Evolutionary conservation across 106 monocot genomes (phyloP).

Genomic region (Acanthochlamys bracteata): DNA sequence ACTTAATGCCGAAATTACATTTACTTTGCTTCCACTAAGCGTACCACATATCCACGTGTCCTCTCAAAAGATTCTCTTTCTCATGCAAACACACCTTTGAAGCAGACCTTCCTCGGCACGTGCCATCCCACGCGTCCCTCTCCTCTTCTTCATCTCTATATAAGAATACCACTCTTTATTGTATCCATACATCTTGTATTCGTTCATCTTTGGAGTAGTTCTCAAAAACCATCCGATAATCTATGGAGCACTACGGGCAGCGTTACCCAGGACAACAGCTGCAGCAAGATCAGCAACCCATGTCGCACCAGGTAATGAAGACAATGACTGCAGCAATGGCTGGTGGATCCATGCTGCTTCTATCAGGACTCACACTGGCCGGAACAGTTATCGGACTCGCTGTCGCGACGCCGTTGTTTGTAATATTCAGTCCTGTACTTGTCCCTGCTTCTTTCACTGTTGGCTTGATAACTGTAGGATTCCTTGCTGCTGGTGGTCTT

Average conservation of each 20-base stretch:
- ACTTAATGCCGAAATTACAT: too few species aligned
- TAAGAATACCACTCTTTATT: too few species aligned
- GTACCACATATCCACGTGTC: not conserved
- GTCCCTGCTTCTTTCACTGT: constrained; percentile 7
- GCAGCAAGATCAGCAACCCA: constrained; percentile 1
- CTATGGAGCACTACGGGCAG: not conserved
- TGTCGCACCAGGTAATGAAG: not conserved
- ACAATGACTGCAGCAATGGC: constrained; percentile 5
- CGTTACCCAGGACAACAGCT: not conserved
- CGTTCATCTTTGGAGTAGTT: too few species aligned
- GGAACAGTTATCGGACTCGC: constrained; percentile 8
- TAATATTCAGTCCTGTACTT: constrained; percentile 17
- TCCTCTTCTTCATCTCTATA: not conserved
- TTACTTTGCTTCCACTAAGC: too few species aligned
- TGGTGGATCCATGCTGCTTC: not conserved
- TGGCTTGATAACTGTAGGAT: not conserved
- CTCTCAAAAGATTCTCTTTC: not conserved
- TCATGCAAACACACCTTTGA: constrained; percentile 1
- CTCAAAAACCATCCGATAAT: not conserved
- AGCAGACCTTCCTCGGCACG: not conserved
- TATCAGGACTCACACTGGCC: constrained; percentile 7
- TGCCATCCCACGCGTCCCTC: constrained; percentile 2
- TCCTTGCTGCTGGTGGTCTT: constrained; percentile 7
- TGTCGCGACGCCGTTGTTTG: constrained; percentile 11
- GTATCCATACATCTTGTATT: too few species aligned